Evolutionary conservation across 164 flowering plant species (phyloP).

Genomic region (Cinnamomum chago): DNA sequence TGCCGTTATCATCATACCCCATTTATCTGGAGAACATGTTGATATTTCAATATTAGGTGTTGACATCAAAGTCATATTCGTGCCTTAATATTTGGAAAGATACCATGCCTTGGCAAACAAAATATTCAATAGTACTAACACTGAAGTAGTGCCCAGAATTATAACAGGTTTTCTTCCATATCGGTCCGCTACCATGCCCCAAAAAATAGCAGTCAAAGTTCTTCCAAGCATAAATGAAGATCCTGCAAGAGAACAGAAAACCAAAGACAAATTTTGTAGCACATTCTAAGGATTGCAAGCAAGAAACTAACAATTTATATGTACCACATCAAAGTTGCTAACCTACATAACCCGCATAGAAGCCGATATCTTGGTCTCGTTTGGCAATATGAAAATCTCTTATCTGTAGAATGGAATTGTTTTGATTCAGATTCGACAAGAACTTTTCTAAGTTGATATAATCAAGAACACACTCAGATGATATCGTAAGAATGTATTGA

Average conservation of each 20-base stretch:
- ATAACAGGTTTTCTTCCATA: conserved; percentile 83
- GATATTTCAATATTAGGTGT: background rate
- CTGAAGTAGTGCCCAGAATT: conserved; percentile 46
- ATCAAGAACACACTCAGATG: background rate
- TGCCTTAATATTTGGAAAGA: background rate
- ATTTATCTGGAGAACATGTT: too few species aligned
- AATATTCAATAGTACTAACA: conserved; percentile 39
- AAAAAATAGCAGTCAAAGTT: conserved; percentile 67
- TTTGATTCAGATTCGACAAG: background rate
- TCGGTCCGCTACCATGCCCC: conserved; percentile 81
- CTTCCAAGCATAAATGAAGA: conserved; percentile 78
- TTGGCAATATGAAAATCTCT: conserved; percentile 66
- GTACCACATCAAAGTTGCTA: conserved; percentile 7
- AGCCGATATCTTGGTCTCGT: conserved; percentile 71
- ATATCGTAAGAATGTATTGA: background rate
- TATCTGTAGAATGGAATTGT: conserved; percentile 33
- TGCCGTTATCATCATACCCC: too few species aligned
- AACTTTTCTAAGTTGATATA: background rate
- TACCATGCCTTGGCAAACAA: background rate
- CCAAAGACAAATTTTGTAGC: background rate
- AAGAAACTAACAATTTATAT: background rate
- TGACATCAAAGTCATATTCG: background rate
- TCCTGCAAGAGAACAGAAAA: conserved; percentile 32
- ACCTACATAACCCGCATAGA: conserved; percentile 78
- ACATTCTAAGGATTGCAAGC: background rate